Base-by-base conservation (phyloP, 768 basidiomycete genomes). In the Rhodotorula kratochvilovae region DNA sequence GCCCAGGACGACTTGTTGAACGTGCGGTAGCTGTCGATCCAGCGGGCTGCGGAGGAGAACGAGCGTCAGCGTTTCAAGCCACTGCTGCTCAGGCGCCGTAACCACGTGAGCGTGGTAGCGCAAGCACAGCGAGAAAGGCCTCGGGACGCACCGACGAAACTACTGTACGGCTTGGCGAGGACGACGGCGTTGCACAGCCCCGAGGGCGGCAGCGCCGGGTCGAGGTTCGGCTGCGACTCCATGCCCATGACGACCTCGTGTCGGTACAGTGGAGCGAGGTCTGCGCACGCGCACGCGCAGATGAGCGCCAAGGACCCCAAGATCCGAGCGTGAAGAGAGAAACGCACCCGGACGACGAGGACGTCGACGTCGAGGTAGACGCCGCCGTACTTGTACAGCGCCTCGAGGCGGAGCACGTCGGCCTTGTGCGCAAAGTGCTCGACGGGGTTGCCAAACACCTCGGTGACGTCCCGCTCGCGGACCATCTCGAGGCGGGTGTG, bases 151-250 rank as follows among this genome's bases (percentile, higher is more conserved):
- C 72, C 27, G 39, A 77, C 63, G 57, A 77, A 77, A 5, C 65
- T 60, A 16, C 61, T 31, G 58, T 74, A 72, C n/a, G 75, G 76
- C 53, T 71, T 66, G 3, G 72, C 63, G 31, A 77, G 70, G 42
- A 77, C 68, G 59, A 77, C 61, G 58, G 76, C 76, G 70, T 77
- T 77, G 68, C 75, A 76, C 8, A 77, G 70, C 1, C 76, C 76
- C 4, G 66, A 69, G 6, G 75, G 76, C 10, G 63, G 61, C 21
- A 71, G 61, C 5, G 35, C 27, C 4, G 70, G 58, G 23, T 73
- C 74, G 42, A 72, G 72, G 46, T 72, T 73, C 36, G 75, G 72
- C 45, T 72, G 66, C 4, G 70, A 63, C 54, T 77, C 76, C 72
- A 76, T 76, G 15, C 68, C 76, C 72, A 77, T 74, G 8, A 77